phyloP scores from a whole-genome alignment of 495 filamentous ascomycete genomes.

The Chlorociboria aeruginascens region DNA sequence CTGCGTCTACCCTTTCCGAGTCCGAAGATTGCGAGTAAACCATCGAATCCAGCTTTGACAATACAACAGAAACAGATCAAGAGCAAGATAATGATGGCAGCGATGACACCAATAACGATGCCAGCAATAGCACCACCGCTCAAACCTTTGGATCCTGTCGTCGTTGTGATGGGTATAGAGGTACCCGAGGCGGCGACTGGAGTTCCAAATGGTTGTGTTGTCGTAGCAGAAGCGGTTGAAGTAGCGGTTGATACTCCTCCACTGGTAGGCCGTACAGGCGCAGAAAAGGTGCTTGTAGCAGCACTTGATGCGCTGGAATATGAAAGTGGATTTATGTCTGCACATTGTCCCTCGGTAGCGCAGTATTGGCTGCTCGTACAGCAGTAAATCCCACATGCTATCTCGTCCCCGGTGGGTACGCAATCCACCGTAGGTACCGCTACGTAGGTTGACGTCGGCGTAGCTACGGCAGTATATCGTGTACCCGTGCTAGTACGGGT shows the following conservation, averaged over 20 bases:
- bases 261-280: conserved; percentile 58
- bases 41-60: conserved; percentile 51
- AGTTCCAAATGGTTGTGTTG: conserved; percentile 12
- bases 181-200: conserved; percentile 17
- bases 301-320: neutral
- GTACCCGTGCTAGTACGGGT: conserved; percentile 54
- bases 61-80: conserved; percentile 68
- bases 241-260: conserved; percentile 26
- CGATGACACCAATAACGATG: conserved; percentile 79
- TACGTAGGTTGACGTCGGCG: conserved; percentile 24
- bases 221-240: conserved; percentile 22
- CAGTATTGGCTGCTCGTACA: conserved; percentile 66
- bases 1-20: conserved; percentile 27
- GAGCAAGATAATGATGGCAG: conserved; percentile 59
- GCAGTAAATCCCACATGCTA: conserved; percentile 60
- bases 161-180: conserved; percentile 13
- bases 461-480: conserved; percentile 37
- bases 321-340: conserved; percentile 24
- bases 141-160: conserved; percentile 34
- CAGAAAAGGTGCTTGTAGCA: conserved; percentile 26
- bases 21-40: conserved; percentile 55
- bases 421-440: conserved; percentile 40
- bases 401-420: conserved; percentile 39
- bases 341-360: conserved; percentile 36
- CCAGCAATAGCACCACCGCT: conserved; percentile 86